Evolutionary conservation across 495 filamentous ascomycete genomes (phyloP).

Genomic region (Durotheca rogersii): DNA sequence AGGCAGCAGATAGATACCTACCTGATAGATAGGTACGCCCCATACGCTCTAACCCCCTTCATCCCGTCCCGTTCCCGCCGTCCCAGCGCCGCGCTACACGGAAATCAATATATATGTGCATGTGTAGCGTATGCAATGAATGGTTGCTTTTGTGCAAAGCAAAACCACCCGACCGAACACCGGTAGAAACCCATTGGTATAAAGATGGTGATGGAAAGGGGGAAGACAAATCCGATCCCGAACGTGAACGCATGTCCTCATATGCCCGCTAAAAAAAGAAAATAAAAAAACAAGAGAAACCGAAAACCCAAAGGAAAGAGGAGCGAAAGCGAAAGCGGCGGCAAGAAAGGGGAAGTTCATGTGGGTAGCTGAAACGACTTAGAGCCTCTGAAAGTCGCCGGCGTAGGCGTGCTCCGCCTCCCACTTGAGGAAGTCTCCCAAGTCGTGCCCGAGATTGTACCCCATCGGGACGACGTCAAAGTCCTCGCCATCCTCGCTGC

Average conservation of each 20-base stretch:
- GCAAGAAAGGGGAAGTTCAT: too few species aligned
- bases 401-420: constrained; percentile 46
- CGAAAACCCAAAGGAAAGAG: constrained; percentile 3
- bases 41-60: constrained; percentile 4
- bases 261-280: neutral
- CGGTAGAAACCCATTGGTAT: neutral
- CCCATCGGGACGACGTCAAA: constrained; percentile 52
- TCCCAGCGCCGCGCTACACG: constrained; percentile 23
- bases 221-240: neutral
- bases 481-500: constrained; percentile 42
- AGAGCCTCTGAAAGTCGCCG: constrained; percentile 26
- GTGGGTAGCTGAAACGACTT: too few species aligned
- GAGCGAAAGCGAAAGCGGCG: constrained; percentile 13
- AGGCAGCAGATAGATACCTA: constrained; percentile 4
- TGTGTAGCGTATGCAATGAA: neutral
- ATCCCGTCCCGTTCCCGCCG: too few species aligned
- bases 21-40: neutral
- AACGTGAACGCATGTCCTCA: neutral
- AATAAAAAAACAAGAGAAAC: neutral
- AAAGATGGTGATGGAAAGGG: neutral
- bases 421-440: constrained; percentile 54
- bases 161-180: neutral
- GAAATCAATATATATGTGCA: too few species aligned
- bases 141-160: neutral
- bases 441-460: constrained; percentile 55